These are phyloP conservation scores for Alliaria petiolata DNA, from an alignment of 345 rosid genomes.

Conservation along the genomic window DNA sequence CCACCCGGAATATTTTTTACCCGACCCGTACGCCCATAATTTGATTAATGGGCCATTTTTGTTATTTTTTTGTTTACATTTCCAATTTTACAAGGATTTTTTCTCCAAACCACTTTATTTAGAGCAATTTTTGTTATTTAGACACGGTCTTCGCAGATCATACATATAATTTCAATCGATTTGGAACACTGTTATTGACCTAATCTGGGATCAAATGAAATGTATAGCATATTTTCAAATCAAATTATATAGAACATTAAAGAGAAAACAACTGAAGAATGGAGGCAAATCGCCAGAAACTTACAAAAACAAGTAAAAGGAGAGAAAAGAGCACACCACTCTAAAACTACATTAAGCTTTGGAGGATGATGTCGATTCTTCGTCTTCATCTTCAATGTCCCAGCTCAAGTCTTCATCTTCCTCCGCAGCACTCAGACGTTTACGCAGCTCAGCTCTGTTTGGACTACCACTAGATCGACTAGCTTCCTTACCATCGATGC, in stretches of 20 bases:
- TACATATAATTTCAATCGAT: too few species aligned
- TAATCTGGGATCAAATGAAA: neutral
- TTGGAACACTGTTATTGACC: neutral
- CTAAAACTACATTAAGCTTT: constrained; percentile 24
- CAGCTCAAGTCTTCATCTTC: constrained; percentile 89
- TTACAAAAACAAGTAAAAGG: constrained; percentile 9
- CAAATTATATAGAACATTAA: constrained; percentile 2
- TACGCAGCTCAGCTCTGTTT: constrained; percentile 49
- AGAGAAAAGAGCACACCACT: neutral
- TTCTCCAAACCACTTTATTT: too few species aligned
- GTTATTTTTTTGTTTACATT: too few species aligned
- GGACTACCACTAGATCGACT: constrained; percentile 36
- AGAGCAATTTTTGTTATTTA: too few species aligned
- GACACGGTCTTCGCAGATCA: too few species aligned
- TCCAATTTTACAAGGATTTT: too few species aligned
- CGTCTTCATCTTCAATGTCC: constrained; percentile 82
- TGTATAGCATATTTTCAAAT: neutral
- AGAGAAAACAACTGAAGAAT: constrained; percentile 18
- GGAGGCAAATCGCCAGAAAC: constrained; percentile 26
- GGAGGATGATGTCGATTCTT: constrained; percentile 15
- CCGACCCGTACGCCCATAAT: constrained; percentile 7
- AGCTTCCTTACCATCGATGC: constrained; percentile 50
- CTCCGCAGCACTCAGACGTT: constrained; percentile 57
- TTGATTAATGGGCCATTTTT: constrained; percentile 11
- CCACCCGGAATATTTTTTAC: neutral